Evolutionary conservation across 192 early-diverging fungal genomes (phyloP), one percentile per base, ranked within the genome.

Genomic region (Coemansia sp.): DNA sequence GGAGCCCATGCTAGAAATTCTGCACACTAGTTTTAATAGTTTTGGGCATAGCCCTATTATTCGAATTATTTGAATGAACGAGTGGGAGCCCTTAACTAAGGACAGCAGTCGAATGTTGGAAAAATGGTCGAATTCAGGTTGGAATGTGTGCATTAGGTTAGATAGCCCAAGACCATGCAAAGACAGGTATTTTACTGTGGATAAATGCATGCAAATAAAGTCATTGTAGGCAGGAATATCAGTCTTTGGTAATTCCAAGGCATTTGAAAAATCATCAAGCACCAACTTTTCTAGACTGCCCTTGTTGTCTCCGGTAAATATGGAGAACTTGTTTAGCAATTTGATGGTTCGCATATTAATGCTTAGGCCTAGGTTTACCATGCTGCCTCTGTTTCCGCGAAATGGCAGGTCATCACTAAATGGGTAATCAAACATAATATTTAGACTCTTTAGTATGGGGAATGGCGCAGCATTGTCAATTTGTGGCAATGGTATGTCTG

Each of bases 351-450:
- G 7, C 8, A n/a, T 7, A 44, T 8, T 21, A n/a, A 44, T 22
- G 19, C 18, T 4, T 19, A 44, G 1, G 16, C 18, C 16, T 1
- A 44, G 43, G n/a, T 25, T 23, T 22, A 14, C 11, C 19, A 54
- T 7, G 0, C 32, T 6, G 11, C 31, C 23, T 5, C 28, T 28
- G 43, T 45, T 57, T 11, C 55, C 28, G 6, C 55, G 40, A 22
- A 57, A 44, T 3, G 42, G 42, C 27, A 45, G 25, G 10, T 57
- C 55, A 31, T 57, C 42, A 14, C 28, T 31, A 19, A 57, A 57
- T 19, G 55, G 55, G 6, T 57, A 57, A n/a, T 43, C 55, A 43
- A 57, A 30, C 23, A 14, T 19, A 5, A 57, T 45, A 30, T 45
- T 6, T 27, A 57, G 14, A 3, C 30, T n/a, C 28, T 31, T 12